phyloP scores from a whole-genome alignment of 495 filamentous ascomycete species.

The Chaetomium cochliodes region DNA sequence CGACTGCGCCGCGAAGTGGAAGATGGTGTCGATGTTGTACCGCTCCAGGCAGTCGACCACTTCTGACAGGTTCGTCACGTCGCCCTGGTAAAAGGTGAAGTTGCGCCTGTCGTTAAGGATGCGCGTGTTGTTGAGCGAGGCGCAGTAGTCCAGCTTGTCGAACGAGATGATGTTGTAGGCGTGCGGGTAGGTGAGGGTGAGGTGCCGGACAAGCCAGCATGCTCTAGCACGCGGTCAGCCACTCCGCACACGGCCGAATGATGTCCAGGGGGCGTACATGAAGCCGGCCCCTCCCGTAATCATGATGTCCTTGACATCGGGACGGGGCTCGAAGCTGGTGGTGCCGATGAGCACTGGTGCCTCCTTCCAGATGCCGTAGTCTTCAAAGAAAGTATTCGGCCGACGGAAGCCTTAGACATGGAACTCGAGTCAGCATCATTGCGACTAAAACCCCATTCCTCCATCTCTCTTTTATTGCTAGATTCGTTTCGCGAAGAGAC shows the following conservation, averaged over 20 bases:
- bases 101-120: constrained; percentile 59
- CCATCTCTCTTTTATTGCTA: neutral
- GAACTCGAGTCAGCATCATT: neutral
- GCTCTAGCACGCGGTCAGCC: constrained; percentile 40
- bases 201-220: constrained; percentile 71
- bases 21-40: constrained; percentile 68
- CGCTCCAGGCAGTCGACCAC: constrained; percentile 59
- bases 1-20: constrained; percentile 75
- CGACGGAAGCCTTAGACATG: constrained; percentile 11
- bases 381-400: constrained; percentile 47
- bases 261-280: constrained; percentile 52
- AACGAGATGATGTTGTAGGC: constrained; percentile 73
- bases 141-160: constrained; percentile 73
- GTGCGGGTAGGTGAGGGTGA: constrained; percentile 62
- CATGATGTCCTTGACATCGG: constrained; percentile 68
- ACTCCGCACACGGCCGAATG: constrained; percentile 10
- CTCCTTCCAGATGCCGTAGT: constrained; percentile 60
- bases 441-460: neutral
- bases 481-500: neutral
- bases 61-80: constrained; percentile 61
- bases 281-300: constrained; percentile 72
- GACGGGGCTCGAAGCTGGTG: constrained; percentile 60
- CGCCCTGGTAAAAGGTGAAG: constrained; percentile 72
- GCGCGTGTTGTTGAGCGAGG: constrained; percentile 68
- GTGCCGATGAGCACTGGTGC: constrained; percentile 63